These are phyloP conservation scores for Pichia sp. DNA, from an alignment of 1,139 yeast species.

Conservation along the genomic window DNA sequence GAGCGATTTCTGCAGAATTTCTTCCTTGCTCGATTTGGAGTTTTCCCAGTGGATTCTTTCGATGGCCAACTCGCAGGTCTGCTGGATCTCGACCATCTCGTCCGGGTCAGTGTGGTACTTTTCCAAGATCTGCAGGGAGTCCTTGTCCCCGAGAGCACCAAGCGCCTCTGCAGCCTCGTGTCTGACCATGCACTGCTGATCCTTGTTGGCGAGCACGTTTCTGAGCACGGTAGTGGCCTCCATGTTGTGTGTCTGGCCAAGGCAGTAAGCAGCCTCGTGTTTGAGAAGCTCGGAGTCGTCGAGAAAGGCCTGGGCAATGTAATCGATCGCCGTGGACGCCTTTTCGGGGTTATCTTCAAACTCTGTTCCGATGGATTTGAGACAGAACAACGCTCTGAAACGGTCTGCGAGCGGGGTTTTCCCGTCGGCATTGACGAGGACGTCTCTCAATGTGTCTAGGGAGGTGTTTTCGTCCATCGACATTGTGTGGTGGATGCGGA, in stretches of 20 bases:
- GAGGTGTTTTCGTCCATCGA: slow-evolving; percentile 46
- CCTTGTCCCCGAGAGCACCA: slow-evolving; percentile 87
- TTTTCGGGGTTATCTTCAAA: slow-evolving; percentile 46
- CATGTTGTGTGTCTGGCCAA: slow-evolving; percentile 89
- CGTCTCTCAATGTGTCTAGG: slow-evolving; percentile 67
- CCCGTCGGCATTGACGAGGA: slow-evolving; percentile 61
- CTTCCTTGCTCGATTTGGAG: slow-evolving; percentile 59
- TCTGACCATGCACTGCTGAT: slow-evolving; percentile 93
- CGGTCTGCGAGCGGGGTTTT: slow-evolving; percentile 73
- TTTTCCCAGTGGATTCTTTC: slow-evolving; percentile 92
- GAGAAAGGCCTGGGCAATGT: slow-evolving; percentile 75
- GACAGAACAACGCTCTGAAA: slow-evolving; percentile 88
- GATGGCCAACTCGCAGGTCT: slow-evolving; percentile 96
- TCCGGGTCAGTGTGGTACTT: slow-evolving; percentile 69
- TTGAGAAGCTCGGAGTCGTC: slow-evolving; percentile 90
- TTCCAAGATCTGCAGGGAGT: slow-evolving; percentile 65
- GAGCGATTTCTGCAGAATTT: slow-evolving; percentile 68
- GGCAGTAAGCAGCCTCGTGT: slow-evolving; percentile 97
- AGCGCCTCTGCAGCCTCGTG: slow-evolving; percentile 99
- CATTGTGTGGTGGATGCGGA: slow-evolving; percentile 3
- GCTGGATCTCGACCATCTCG: slow-evolving; percentile 74
- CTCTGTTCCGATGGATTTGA: slow-evolving; percentile 78
- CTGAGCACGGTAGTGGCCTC: slow-evolving; percentile 73
- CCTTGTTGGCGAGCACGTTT: slow-evolving; percentile 58
- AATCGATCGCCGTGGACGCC: slow-evolving; percentile 63